Conservation (phyloP, 169 alveolate genomes). For the Haemoproteus tartakovskyi region DNA sequence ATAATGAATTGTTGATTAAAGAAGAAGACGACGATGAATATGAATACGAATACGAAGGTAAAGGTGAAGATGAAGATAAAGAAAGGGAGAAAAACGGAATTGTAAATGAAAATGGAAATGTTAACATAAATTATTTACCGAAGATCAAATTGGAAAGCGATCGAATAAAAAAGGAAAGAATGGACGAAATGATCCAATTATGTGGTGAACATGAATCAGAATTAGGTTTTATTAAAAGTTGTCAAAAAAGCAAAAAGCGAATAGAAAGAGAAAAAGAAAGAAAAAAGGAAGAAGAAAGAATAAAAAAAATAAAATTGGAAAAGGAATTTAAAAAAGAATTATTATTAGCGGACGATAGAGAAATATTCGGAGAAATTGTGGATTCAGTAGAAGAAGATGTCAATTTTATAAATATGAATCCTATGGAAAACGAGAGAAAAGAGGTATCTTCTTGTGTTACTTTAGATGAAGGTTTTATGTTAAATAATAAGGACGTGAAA, state of each 20-base stretch:
- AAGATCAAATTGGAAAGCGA: too few relatives aligned
- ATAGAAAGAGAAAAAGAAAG: too few relatives aligned
- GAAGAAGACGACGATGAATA: conserved; percentile 9
- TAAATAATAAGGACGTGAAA: background rate
- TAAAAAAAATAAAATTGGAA: background rate
- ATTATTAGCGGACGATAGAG: conserved; percentile 25
- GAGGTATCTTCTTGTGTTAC: background rate
- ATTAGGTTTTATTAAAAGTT: too few relatives aligned
- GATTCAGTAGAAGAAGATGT: background rate
- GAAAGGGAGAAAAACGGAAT: background rate
- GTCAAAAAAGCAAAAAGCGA: background rate
- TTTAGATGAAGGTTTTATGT: background rate
- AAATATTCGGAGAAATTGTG: conserved; percentile 31
- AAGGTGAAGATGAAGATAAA: background rate
- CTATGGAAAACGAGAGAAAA: background rate
- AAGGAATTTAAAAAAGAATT: conserved; percentile 22
- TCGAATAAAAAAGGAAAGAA: too few relatives aligned
- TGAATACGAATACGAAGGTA: background rate
- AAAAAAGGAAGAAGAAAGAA: background rate
- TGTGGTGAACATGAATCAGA: too few relatives aligned
- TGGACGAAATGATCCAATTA: too few relatives aligned
- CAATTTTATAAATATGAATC: background rate
- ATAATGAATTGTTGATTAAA: conserved; percentile 4
- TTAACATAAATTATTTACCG: too few relatives aligned
- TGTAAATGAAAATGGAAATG: too few relatives aligned